Percentiles rank a stretch among this genome's conserved stretches.
Conservation (phyloP, 768 basidiomycete genomes). For the Leccinum barrowsii region DNA sequence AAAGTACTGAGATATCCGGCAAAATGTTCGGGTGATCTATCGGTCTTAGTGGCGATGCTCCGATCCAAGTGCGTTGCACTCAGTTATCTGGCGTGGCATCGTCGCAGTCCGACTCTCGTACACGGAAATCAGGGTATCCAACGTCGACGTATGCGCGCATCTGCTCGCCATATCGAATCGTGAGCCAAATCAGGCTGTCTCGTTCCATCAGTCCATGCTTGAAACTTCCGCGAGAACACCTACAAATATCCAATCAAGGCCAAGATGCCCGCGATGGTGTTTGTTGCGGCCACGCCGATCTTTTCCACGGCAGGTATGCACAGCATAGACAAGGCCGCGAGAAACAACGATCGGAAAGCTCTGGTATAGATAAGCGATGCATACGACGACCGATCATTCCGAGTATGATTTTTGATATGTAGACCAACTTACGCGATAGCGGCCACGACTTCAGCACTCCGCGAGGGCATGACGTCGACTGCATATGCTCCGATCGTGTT, state of each 20-base stretch:
- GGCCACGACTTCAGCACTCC: constrained; percentile 61
- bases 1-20: neutral
- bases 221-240: constrained; percentile 20
- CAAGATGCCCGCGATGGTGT: constrained; percentile 43
- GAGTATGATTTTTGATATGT: neutral
- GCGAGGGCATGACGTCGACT: constrained; percentile 56
- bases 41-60: neutral
- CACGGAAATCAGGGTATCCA: constrained; percentile 41
- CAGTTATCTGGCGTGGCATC: neutral
- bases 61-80: neutral
- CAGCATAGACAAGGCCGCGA: constrained; percentile 13
- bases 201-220: neutral
- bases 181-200: constrained; percentile 47
- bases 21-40: neutral
- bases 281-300: constrained; percentile 49
- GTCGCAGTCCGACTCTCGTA: neutral
- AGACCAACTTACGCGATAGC: constrained; percentile 45
- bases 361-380: neutral
- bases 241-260: constrained; percentile 53
- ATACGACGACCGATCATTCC: neutral
- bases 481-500: constrained; percentile 54
- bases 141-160: constrained; percentile 58
- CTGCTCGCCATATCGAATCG: constrained; percentile 52
- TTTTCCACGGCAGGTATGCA: constrained; percentile 43
- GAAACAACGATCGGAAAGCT: constrained; percentile 23